Percentiles rank a stretch among this genome's conserved stretches.
Conservation (phyloP, 1,284 basidiomycete genomes). For the Boletellus dicymbophilus region DNA sequence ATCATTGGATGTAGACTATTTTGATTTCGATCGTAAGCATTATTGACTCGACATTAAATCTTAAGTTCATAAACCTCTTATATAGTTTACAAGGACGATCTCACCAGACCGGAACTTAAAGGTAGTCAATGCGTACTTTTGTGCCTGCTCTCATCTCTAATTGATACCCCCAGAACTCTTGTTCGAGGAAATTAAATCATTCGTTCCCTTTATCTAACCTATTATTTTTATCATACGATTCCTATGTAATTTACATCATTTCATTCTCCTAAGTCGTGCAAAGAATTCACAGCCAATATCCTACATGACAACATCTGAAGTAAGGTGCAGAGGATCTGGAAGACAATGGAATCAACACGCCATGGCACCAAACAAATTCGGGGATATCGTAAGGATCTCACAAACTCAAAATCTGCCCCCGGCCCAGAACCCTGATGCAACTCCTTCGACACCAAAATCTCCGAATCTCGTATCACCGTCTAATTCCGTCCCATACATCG, state of each 20-base stretch:
- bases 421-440: constrained; percentile 69
- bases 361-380: constrained; percentile 8
- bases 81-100: constrained; percentile 74
- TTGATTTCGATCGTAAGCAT: constrained; percentile 78
- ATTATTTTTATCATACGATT: too few relatives aligned
- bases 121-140: constrained; percentile 33
- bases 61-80: constrained; percentile 6
- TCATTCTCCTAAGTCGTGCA: not conserved
- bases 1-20: constrained; percentile 80
- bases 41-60: not conserved
- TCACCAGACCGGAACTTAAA: constrained; percentile 77
- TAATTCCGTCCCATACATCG: constrained; percentile 81
- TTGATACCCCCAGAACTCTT: constrained; percentile 44
- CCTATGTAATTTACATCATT: constrained; percentile 2
- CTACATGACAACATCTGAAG: constrained; percentile 18
- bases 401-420: constrained; percentile 40
- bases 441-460: constrained; percentile 76
- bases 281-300: constrained; percentile 15
- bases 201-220: constrained; percentile 54
- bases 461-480: constrained; percentile 76
- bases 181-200: constrained; percentile 69
- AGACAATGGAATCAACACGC: constrained; percentile 2
- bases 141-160: constrained; percentile 18
- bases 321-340: not conserved
- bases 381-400: constrained; percentile 17